Conservation (phyloP, 352 stramenopile genomes). For the Pythium insidiosum region DNA sequence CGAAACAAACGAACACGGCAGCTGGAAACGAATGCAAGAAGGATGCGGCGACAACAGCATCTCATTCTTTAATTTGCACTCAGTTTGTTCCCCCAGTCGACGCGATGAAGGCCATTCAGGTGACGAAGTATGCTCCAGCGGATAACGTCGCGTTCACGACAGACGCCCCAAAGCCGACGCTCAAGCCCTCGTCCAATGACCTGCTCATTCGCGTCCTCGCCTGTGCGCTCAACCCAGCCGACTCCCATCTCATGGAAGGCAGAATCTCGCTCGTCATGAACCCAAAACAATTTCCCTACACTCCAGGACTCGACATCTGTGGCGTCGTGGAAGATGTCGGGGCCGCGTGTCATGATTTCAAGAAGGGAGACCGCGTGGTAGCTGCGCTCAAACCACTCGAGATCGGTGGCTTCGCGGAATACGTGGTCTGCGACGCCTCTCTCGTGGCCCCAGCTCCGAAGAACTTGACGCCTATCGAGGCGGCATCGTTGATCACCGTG, state of each 20-base stretch:
- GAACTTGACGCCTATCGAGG: slow-evolving; percentile 13
- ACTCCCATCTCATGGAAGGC: slow-evolving; percentile 26
- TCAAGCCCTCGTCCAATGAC: slow-evolving; percentile 12
- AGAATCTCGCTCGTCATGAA: slow-evolving; percentile 30
- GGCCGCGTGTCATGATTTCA: slow-evolving; percentile 14
- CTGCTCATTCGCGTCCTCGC: slow-evolving; percentile 24
- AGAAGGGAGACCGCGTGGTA: slow-evolving; percentile 25
- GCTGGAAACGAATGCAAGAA: no score
- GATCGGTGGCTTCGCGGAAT: slow-evolving; percentile 28
- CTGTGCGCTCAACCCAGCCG: slow-evolving; percentile 23
- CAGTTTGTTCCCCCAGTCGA: no score
- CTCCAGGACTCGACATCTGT: slow-evolving; percentile 29
- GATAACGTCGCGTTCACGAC: slow-evolving; percentile 19
- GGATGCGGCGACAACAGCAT: no score
- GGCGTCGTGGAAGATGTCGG: slow-evolving; percentile 27
- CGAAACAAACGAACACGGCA: no score
- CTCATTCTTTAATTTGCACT: slow-evolving; percentile 3
- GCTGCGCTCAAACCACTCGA: slow-evolving; percentile 13
- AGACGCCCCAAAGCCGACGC: slow-evolving; percentile 11
- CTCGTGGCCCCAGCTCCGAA: slow-evolving; percentile 14
- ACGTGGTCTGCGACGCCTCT: slow-evolving; percentile 15
- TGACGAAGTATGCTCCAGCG: slow-evolving; percentile 20
- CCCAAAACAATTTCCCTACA: slow-evolving; percentile 31
- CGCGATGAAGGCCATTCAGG: slow-evolving; percentile 31
- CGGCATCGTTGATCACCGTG: slow-evolving; percentile 20